These are phyloP conservation scores for Zelopaecilomyces penicillatus DNA, from an alignment of 2,329 filamentous ascomycete species.

Conservation along the genomic window DNA sequence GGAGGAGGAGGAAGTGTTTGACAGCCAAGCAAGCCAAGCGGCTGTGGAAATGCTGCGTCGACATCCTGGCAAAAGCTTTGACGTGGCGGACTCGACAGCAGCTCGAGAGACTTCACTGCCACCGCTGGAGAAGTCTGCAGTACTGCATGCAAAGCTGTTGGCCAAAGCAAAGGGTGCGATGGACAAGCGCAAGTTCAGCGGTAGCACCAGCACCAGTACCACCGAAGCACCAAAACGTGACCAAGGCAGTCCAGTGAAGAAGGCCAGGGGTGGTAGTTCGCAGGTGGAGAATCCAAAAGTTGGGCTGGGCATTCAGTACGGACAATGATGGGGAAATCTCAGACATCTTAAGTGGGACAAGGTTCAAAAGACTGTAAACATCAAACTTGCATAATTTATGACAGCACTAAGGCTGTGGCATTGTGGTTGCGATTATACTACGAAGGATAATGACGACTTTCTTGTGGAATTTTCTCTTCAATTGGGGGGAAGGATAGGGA, in stretches of 20 bases:
- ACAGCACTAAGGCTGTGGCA: too few relatives aligned
- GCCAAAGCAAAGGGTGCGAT: slow-evolving; percentile 33
- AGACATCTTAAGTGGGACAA: neutral
- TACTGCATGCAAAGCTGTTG: slow-evolving; percentile 44
- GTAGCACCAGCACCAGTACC: slow-evolving; percentile 17
- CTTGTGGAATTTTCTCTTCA: too few relatives aligned
- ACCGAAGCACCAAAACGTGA: slow-evolving; percentile 25
- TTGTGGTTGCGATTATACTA: too few relatives aligned
- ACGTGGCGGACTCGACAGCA: slow-evolving; percentile 35
- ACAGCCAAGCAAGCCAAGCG: slow-evolving; percentile 69
- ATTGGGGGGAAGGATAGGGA: too few relatives aligned
- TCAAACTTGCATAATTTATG: too few relatives aligned
- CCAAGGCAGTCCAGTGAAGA: slow-evolving; percentile 43
- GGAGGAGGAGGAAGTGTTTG: slow-evolving; percentile 47
- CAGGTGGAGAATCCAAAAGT: slow-evolving; percentile 32
- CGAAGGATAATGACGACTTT: too few relatives aligned
- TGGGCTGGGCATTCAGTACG: slow-evolving; percentile 46
- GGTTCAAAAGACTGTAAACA: neutral
- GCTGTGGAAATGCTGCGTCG: slow-evolving; percentile 67
- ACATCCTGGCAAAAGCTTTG: slow-evolving; percentile 45
- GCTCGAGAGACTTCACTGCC: slow-evolving; percentile 37
- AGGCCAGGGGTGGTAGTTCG: slow-evolving; percentile 34
- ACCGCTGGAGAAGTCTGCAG: slow-evolving; percentile 34
- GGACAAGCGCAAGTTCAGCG: slow-evolving; percentile 46
- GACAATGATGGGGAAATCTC: slow-evolving; percentile 13